Evolutionary conservation across 371 early-diverging fungal genomes (phyloP).

Genomic region (Coemansia sp.): DNA sequence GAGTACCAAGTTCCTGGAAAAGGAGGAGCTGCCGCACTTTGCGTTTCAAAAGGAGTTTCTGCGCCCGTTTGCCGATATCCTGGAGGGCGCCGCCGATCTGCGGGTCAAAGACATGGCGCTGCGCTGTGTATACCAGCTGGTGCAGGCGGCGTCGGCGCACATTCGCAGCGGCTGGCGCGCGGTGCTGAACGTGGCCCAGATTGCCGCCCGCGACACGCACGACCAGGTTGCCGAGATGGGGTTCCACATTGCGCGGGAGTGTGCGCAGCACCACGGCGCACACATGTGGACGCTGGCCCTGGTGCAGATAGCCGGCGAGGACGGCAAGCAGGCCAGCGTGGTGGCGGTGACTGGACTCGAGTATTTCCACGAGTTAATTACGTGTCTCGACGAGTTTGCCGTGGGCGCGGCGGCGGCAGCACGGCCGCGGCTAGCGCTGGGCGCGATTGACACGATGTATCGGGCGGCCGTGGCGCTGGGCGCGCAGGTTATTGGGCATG

Average conservation of each 20-base stretch:
- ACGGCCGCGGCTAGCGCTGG: conserved; percentile 46
- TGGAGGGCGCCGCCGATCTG: conserved; percentile 59
- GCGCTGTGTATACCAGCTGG: conserved; percentile 85
- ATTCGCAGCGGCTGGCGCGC: conserved; percentile 91
- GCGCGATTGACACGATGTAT: conserved; percentile 49
- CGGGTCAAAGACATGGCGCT: conserved; percentile 92
- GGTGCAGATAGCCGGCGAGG: neutral
- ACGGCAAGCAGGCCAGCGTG: conserved; percentile 24
- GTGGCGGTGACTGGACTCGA: conserved; percentile 66
- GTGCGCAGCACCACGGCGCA: conserved; percentile 35
- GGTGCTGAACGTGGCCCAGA: conserved; percentile 76
- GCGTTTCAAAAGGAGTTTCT: conserved; percentile 96
- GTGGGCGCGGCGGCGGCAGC: conserved; percentile 30
- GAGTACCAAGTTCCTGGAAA: conserved; percentile 92
- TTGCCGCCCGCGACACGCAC: conserved; percentile 73
- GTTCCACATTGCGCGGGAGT: conserved; percentile 44
- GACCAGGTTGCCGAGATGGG: conserved; percentile 54
- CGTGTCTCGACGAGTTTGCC: conserved; percentile 78
- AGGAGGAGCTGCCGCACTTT: conserved; percentile 92
- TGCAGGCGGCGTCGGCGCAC: conserved; percentile 73
- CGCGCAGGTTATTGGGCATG: conserved; percentile 31
- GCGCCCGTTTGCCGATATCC: conserved; percentile 84
- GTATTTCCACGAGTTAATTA: conserved; percentile 72
- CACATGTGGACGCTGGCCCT: conserved; percentile 45
- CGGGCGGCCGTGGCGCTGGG: conserved; percentile 26